Evolutionary conservation across 768 basidiomycete genomes (phyloP), one percentile per base, ranked within the genome.

Genomic region (Boletales sp.): DNA sequence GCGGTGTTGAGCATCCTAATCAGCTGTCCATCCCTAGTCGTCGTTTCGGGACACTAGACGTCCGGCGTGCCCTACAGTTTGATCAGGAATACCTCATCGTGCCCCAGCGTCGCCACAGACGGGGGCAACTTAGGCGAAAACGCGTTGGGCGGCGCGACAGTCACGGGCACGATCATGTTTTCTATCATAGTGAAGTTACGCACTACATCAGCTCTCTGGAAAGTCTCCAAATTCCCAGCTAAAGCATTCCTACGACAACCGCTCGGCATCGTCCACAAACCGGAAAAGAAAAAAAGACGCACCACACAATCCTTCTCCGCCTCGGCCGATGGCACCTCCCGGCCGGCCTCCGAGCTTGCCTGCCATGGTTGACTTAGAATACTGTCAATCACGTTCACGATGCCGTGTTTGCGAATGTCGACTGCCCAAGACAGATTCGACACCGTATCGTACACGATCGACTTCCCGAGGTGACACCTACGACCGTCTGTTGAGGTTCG

Each of bases 401-500:
- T 94, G 5, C 81, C 76, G 57, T 97, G 94, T 3, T 74, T 87
- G 21, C 90, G 81, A 38, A 97, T 65, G 62, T 93, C 83, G 24
- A 92, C 91, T 1, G 81, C 53, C 95, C 95, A 99, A 4, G 85
- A 83, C 4, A 86, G 73, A 58, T 90, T 83, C 2, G 83, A 80
- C 18, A 97, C 92, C 0, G 94, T 95, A 64, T 99, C 95, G 67
- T 94, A 98, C 40, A 94, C 65, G 56, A 97, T 90, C 2, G 84
- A 80, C 63, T 80, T 79, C 11, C 95, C 95, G 1, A 89, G 77
- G 65, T 95, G 95, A 62, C 95, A 97, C 46, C 84, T 86, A 50
- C 17, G 40, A 17, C 67, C 8, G 5, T 17, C 43, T 10, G 34
- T 39, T 40, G 36, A 46, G 18, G 49, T 34, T 11, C 0, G 13